phyloP scores from a whole-genome alignment of 78 protist species.

The Dictyostelium capitatum region DNA sequence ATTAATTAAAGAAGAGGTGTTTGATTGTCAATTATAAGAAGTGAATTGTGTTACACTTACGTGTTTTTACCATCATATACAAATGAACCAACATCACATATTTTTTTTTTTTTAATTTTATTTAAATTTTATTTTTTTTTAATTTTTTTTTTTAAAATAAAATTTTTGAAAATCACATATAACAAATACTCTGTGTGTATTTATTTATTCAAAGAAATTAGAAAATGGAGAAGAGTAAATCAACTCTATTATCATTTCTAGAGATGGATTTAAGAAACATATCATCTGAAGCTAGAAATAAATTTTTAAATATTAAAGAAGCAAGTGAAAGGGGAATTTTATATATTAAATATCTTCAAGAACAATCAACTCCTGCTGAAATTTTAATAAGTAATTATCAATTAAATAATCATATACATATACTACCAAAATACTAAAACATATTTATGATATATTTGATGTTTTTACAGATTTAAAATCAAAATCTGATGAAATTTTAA shows the following conservation, averaged over 20 bases:
- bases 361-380: conserved; percentile 59
- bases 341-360: conserved; percentile 66
- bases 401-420: not conserved
- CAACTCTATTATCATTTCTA: conserved; percentile 35
- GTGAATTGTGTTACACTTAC: too few relatives aligned
- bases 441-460: not conserved
- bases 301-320: conserved; percentile 60
- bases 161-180: too few relatives aligned
- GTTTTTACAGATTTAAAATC: conserved; percentile 25
- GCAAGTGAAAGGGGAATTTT: conserved; percentile 78
- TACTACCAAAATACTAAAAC: not conserved
- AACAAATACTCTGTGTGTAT: too few relatives aligned
- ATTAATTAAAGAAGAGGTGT: too few relatives aligned
- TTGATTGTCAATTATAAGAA: too few relatives aligned
- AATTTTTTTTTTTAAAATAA: too few relatives aligned
- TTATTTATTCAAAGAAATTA: too few relatives aligned
- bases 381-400: conserved; percentile 25
- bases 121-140: too few relatives aligned
- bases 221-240: conserved; percentile 37
- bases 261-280: conserved; percentile 71
- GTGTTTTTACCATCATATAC: too few relatives aligned
- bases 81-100: too few relatives aligned
- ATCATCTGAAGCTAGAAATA: conserved; percentile 75
- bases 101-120: too few relatives aligned
- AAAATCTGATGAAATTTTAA: conserved; percentile 74